Conservation (phyloP, 1,284 basidiomycete genomes). For the Ustilago bromivora region DNA sequence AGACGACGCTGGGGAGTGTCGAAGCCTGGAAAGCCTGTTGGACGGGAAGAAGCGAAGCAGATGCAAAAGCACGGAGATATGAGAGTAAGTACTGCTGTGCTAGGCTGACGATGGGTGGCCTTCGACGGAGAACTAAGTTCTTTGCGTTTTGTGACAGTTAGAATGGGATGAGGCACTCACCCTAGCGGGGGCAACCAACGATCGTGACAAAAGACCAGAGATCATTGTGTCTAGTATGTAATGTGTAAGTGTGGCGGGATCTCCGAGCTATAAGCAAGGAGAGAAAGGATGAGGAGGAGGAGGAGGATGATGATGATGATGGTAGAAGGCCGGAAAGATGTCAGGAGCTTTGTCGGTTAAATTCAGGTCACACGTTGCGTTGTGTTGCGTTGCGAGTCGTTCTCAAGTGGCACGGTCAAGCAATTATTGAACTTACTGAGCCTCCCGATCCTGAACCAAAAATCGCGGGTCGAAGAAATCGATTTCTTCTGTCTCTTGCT, state of each 20-base stretch:
- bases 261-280: conserved; percentile 19
- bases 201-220: conserved; percentile 54
- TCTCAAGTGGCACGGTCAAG: conserved; percentile 18
- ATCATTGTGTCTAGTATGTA: conserved; percentile 35
- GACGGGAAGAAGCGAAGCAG: neutral
- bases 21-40: conserved; percentile 55
- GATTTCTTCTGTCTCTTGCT: conserved; percentile 5
- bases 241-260: conserved; percentile 8
- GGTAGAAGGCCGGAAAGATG: neutral
- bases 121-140: too few relatives aligned
- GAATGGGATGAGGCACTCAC: conserved; percentile 10
- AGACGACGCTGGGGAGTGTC: conserved; percentile 60
- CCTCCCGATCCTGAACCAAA: conserved; percentile 5
- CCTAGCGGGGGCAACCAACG: conserved; percentile 44
- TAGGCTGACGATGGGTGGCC: neutral
- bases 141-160: neutral
- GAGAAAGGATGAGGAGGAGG: conserved; percentile 4
- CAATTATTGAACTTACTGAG: conserved; percentile 3
- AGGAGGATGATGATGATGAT: conserved; percentile 12
- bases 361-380: conserved; percentile 10
- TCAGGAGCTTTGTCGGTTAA: conserved; percentile 18
- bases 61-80: neutral
- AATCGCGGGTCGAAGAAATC: conserved; percentile 9
- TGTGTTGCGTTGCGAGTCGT: neutral
- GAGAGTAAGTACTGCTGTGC: neutral